Percentiles rank a stretch among this genome's conserved stretches.
Conservation (phyloP, 202 grass and related monocot genomes). For the Schoenoplectus tabernaemontani region DNA sequence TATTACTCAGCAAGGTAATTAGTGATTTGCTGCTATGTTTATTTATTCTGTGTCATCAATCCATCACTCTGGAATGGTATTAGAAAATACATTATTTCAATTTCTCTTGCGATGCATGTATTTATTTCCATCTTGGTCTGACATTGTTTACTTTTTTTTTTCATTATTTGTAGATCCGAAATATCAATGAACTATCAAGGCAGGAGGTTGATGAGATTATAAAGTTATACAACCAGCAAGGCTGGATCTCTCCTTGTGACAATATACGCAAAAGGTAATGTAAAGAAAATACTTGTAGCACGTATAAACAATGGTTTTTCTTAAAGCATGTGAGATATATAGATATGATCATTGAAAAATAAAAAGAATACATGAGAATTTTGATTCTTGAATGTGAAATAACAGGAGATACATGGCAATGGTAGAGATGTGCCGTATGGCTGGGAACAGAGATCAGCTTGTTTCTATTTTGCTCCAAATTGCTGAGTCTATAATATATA, state of each 20-base stretch:
- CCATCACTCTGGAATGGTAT: background rate
- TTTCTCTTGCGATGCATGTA: slow-evolving; percentile 7
- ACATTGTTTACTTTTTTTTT: slow-evolving; percentile 26
- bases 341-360: background rate
- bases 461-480: slow-evolving; percentile 75
- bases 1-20: slow-evolving; percentile 85
- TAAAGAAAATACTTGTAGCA: background rate
- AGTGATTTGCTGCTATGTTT: background rate
- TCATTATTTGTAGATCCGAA: slow-evolving; percentile 47
- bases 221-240: slow-evolving; percentile 64
- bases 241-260: slow-evolving; percentile 70
- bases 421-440: slow-evolving; percentile 84
- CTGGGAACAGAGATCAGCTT: slow-evolving; percentile 69
- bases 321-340: too few species aligned
- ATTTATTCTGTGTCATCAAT: background rate
- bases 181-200: slow-evolving; percentile 90
- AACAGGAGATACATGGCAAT: slow-evolving; percentile 92
- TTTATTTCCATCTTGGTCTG: slow-evolving; percentile 8
- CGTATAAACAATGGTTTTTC: background rate
- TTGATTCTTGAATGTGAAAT: slow-evolving; percentile 21
- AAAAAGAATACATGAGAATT: background rate
- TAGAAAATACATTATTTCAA: background rate
- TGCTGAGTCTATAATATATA: slow-evolving; percentile 53
- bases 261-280: slow-evolving; percentile 72
- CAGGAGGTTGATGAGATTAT: slow-evolving; percentile 95